Evolutionary conservation across 495 filamentous ascomycete species (phyloP).

Genomic region (Trichodelitschia bisporula): DNA sequence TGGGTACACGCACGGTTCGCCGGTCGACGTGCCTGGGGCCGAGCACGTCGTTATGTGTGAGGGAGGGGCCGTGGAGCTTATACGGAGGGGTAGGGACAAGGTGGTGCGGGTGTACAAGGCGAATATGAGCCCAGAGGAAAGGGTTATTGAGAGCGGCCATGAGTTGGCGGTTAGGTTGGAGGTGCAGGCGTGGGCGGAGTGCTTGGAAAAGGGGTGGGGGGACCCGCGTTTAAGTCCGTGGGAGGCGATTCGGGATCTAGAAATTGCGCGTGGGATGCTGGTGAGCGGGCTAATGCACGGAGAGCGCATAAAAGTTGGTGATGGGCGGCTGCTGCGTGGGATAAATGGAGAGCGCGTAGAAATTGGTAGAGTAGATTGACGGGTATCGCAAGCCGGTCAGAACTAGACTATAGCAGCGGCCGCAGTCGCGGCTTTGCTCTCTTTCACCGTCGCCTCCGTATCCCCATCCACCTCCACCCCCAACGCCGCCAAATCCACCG

Average conservation of each 20-base stretch:
- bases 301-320: background rate
- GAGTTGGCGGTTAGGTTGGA: too few relatives aligned
- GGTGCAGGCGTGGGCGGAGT: conserved; percentile 38
- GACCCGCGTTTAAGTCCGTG: conserved; percentile 34
- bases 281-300: conserved; percentile 33
- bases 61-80: conserved; percentile 23
- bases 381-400: too few relatives aligned
- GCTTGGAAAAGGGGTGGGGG: conserved; percentile 22
- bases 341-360: too few relatives aligned
- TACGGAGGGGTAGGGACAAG: conserved; percentile 25
- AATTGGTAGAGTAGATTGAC: too few relatives aligned
- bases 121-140: too few relatives aligned
- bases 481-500: conserved; percentile 11
- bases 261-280: conserved; percentile 34
- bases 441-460: background rate
- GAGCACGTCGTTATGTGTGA: conserved; percentile 27
- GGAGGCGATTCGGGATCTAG: conserved; percentile 43
- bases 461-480: background rate
- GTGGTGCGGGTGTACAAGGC: conserved; percentile 31
- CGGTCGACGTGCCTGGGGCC: conserved; percentile 9
- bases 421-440: background rate
- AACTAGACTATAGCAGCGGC: too few relatives aligned
- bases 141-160: too few relatives aligned
- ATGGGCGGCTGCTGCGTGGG: too few relatives aligned
- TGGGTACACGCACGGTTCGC: too few relatives aligned